A percentile compares a stretch with the other conserved stretches of the same genome.
These are phyloP conservation scores for Solanum chacoense DNA, from an alignment of 305 asterid genomes.

Conservation along the genomic window DNA sequence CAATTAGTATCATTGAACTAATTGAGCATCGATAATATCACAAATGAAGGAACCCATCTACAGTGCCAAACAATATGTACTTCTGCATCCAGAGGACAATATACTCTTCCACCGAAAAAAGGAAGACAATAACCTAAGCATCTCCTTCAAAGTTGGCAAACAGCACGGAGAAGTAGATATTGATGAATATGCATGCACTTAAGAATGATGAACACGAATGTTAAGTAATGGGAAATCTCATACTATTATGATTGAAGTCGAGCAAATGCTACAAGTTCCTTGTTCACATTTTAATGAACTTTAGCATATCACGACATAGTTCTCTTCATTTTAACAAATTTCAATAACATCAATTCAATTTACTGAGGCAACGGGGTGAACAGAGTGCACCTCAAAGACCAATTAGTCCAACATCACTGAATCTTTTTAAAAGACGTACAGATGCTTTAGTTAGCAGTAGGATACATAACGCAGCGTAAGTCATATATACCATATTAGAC, in stretches of 20 bases:
- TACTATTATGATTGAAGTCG: neutral
- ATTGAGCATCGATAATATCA: neutral
- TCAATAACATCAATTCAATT: neutral
- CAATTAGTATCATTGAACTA: neutral
- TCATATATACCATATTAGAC: neutral
- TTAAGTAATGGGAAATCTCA: neutral
- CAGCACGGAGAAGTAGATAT: neutral
- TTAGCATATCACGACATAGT: neutral
- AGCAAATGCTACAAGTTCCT: neutral
- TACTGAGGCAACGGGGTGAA: neutral
- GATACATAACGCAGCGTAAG: neutral
- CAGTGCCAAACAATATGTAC: neutral
- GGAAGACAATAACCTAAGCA: neutral
- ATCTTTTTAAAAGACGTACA: neutral
- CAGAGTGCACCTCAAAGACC: neutral
- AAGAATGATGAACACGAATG: neutral
- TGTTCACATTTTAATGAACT: neutral
- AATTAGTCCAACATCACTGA: neutral
- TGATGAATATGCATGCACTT: neutral
- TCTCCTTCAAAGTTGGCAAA: neutral
- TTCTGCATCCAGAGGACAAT: neutral
- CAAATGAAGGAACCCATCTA: neutral
- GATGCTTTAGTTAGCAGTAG: neutral
- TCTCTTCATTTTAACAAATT: neutral
- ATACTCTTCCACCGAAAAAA: neutral